A percentile compares a stretch with the other conserved stretches of the same genome.
Conservation (phyloP, 345 rosid genomes). For the Euphorbia peplus region DNA sequence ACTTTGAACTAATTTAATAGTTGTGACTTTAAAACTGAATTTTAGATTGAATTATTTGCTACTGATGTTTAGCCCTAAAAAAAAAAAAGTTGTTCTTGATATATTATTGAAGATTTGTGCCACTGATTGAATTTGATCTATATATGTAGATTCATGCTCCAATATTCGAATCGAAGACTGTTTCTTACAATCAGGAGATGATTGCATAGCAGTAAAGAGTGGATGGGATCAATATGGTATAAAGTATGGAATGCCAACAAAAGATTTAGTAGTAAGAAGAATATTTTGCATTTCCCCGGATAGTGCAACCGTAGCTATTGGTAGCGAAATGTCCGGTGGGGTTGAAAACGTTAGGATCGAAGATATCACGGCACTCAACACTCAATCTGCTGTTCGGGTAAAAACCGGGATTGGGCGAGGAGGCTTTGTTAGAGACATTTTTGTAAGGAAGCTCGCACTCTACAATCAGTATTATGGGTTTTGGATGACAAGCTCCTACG, state of each 20-base stretch:
- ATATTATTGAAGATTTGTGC: too few species aligned
- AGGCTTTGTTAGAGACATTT: conserved; percentile 60
- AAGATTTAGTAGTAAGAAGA: conserved; percentile 49
- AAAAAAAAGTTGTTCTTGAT: too few species aligned
- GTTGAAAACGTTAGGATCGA: conserved; percentile 61
- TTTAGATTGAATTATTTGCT: too few species aligned
- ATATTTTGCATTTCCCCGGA: conserved; percentile 76
- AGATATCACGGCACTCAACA: conserved; percentile 46
- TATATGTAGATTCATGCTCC: conserved; percentile 74
- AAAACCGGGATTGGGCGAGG: conserved; percentile 72
- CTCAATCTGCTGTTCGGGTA: conserved; percentile 55
- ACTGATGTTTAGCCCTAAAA: too few species aligned
- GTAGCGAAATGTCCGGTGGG: conserved; percentile 90
- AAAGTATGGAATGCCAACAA: conserved; percentile 46
- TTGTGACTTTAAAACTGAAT: too few species aligned
- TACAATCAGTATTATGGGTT: conserved; percentile 71
- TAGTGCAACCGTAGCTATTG: conserved; percentile 73
- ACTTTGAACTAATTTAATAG: too few species aligned
- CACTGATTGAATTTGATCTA: neutral
- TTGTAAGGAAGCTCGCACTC: conserved; percentile 44
- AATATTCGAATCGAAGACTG: conserved; percentile 57
- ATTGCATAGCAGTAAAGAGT: conserved; percentile 74
- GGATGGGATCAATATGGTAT: conserved; percentile 79
- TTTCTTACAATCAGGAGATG: conserved; percentile 69
- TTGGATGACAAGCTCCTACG: conserved; percentile 70